Base-by-base conservation (phyloP, 129 eudicot species). In the Escallonia rubra region DNA sequence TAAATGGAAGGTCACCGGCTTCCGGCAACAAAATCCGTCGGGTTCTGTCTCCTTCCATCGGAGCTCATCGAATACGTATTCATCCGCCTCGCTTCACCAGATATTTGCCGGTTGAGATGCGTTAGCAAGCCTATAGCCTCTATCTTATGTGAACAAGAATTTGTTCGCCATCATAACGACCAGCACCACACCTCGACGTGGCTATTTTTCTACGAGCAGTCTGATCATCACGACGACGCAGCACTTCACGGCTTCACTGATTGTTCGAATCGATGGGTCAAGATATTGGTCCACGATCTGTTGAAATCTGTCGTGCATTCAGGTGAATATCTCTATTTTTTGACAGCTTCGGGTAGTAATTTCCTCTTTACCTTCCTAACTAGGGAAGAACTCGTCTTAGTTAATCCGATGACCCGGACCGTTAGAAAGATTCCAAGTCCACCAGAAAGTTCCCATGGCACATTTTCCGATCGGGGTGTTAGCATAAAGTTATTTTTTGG, bases 11-110 rank as follows among this genome's bases (percentile, higher is more conserved):
- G 15, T 73, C 79, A 80, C 67, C 80, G 76, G 74, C 78, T 50
- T 76, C 40, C 23, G 15, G 41, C 77, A 43, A 73, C 87, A 46
- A 80, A 75, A 59, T 65, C 70, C 64, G 77, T 85, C 65, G 87
- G 91, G 6, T 85, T 85, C 67, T 75, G 66, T 43, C 77, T 85
- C 58, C 91, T 85, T 14, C 91, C 91, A 34, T 82, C 91, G 34
- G 87, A 85, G 77, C 87, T 85, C 80, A 82, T 85, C 44, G 85
- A 85, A 46, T 82, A 63, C 63, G 82, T 85, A 41, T 68, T 79
- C 48, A 61, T 82, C 61, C 82, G 76, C 13, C 70, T 85, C 39
- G 76, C 85, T 12, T 67, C 82, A 50, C 91, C 87, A 0, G 87
- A 85, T 51, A 82, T 85, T 57, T 60, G 73, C 58, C 74, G 68